Evolutionary conservation across 306 rosid genomes (phyloP).

Genomic region (Pachyrhizus erosus): DNA sequence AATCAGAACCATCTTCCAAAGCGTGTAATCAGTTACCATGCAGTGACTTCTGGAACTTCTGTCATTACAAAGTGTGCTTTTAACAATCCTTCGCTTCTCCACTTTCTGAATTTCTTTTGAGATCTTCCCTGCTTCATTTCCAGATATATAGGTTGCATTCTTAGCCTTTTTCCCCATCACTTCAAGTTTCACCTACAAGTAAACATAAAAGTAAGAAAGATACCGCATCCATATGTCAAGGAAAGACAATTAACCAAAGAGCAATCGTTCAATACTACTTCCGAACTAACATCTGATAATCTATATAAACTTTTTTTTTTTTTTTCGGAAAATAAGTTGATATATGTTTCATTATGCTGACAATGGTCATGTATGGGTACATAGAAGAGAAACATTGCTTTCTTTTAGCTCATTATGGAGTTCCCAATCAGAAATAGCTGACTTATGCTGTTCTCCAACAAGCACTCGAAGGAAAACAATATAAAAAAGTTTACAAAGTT

Average conservation of each 20-base stretch:
- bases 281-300: constrained; percentile 12
- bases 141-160: constrained; percentile 93
- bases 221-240: constrained; percentile 3
- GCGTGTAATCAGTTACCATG: constrained; percentile 77
- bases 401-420: background rate
- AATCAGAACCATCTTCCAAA: constrained; percentile 5
- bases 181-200: constrained; percentile 85
- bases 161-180: constrained; percentile 99
- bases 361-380: background rate
- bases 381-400: background rate
- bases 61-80: constrained; percentile 96
- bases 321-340: background rate
- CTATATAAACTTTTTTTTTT: background rate
- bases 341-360: background rate
- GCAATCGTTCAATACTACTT: background rate
- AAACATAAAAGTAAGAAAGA: constrained; percentile 14
- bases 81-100: constrained; percentile 94
- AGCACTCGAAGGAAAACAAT: background rate
- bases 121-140: constrained; percentile 95
- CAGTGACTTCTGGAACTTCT: constrained; percentile 99
- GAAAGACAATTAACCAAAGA: background rate
- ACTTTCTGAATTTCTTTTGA: constrained; percentile 99
- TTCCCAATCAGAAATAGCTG: background rate
- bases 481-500: background rate
- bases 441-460: background rate